These are phyloP conservation scores for Zarea fungicola DNA, from an alignment of 2,329 filamentous ascomycete genomes.

Conservation along the genomic window DNA sequence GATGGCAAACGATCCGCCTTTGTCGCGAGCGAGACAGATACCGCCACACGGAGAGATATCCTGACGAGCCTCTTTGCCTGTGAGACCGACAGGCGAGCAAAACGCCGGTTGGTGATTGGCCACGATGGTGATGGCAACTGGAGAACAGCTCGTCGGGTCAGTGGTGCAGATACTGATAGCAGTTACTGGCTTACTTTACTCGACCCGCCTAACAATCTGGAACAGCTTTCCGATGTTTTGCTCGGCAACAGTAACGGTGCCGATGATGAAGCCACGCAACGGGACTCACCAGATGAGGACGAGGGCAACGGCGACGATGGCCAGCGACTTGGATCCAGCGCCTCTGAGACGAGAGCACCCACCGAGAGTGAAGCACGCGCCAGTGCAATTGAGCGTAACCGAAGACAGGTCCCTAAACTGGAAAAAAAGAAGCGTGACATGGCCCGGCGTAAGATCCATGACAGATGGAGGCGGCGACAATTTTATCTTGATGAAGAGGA, in stretches of 20 bases:
- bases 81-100: constrained; percentile 25
- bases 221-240: constrained; percentile 38
- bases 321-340: constrained; percentile 18
- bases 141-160: constrained; percentile 28
- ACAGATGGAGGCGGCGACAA: constrained; percentile 70
- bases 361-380: constrained; percentile 39
- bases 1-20: constrained; percentile 54
- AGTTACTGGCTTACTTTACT: constrained; percentile 41
- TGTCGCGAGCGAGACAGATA: constrained; percentile 55
- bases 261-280: constrained; percentile 20
- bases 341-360: constrained; percentile 24
- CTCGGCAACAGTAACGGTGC: constrained; percentile 25
- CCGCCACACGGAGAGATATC: constrained; percentile 54
- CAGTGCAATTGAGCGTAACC: constrained; percentile 30
- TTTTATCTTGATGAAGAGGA: constrained; percentile 88
- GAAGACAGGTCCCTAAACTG: constrained; percentile 31
- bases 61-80: constrained; percentile 48
- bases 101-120: constrained; percentile 24
- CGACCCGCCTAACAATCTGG: constrained; percentile 39
- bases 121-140: constrained; percentile 31
- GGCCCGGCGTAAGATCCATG: constrained; percentile 53
- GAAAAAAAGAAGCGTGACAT: constrained; percentile 36
- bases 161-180: constrained; percentile 27
- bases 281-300: constrained; percentile 22
- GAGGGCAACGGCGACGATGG: constrained; percentile 11